Evolutionary conservation across 2,329 filamentous ascomycete genomes (phyloP).

Genomic region (Talaromyces sp.): DNA sequence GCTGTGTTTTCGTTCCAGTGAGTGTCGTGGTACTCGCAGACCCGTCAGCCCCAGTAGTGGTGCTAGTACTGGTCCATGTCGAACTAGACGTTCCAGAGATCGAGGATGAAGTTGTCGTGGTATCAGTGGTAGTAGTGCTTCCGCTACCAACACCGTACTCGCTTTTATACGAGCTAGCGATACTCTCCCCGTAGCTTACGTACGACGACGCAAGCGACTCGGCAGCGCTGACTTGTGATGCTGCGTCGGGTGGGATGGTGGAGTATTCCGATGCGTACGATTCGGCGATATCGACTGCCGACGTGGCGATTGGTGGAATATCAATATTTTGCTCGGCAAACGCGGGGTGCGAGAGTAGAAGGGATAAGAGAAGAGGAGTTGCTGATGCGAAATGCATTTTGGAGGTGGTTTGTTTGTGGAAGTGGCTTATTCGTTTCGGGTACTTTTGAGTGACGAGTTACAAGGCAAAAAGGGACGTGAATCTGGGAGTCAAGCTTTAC

Average conservation of each 20-base stretch:
- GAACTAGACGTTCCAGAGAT: not conserved
- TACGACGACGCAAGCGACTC: slow-evolving; percentile 10
- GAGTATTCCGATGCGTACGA: slow-evolving; percentile 12
- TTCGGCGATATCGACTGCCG: slow-evolving; percentile 5
- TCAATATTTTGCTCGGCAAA: not conserved
- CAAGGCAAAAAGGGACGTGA: not conserved
- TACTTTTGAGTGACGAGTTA: not conserved
- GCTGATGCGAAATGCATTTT: not conserved
- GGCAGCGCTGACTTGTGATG: slow-evolving; percentile 6
- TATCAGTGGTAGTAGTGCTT: not conserved
- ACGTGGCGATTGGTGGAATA: slow-evolving; percentile 3
- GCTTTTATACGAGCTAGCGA: slow-evolving; percentile 8
- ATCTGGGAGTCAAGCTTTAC: not conserved
- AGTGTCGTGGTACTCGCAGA: not conserved
- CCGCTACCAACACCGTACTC: slow-evolving; percentile 4
- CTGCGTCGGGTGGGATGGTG: slow-evolving; percentile 8
- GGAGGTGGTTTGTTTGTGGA: not conserved
- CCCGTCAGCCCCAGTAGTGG: not conserved
- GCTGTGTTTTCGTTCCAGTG: not conserved
- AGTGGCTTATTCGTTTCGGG: not conserved
- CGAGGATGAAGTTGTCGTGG: not conserved
- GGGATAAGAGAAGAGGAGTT: not conserved
- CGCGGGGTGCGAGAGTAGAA: not conserved
- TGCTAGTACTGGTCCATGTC: not conserved
- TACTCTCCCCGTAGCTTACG: slow-evolving; percentile 2